Base-by-base conservation (phyloP, 345 rosid species). In the Sisymbrium altissimum region DNA sequence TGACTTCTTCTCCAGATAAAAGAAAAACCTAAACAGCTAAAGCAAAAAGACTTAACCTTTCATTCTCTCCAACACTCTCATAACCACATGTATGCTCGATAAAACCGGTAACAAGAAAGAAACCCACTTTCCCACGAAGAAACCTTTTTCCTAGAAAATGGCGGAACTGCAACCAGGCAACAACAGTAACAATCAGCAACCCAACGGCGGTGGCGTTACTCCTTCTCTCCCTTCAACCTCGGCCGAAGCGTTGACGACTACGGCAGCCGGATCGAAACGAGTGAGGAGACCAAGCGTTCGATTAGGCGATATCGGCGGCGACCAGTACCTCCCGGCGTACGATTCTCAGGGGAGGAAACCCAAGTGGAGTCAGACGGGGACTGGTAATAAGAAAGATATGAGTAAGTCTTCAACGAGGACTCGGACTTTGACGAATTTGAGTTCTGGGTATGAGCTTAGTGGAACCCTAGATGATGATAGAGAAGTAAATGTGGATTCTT, bases 221-320 rank as follows among this genome's bases (percentile, higher is more conserved):
- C 73, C 73, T 59, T 50, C 68, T 13, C 63, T 71, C 7, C 54
- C 63, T 3, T 68, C 68, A 30, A 68, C 46, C 40, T 75, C 79
- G 40, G 73, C 56, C 9, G 73, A 75, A 59, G 62, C 39, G 11
- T 44, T 40, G 13, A 48, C 30, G 0, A 46, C 23, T 9, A 9
- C 54, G 27, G 19, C 64, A 11, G 82, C 86, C 9, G 97, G 90
- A 32, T 73, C 91, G 23, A 93, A 93, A 79, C 86, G 98, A 35
- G 81, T 86, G 77, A 73, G 98, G 36, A 81, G 97, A 67, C 97
- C 98, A 30, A 93, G 98, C 75, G 98, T 93, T 57, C 86, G 98
- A 71, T 81, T 93, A 54, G 97, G 98, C 7, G 98, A 93, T 19
- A 88, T 93, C 69, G 97, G 98, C 59, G 97, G 94, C 11, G 88